Percentiles rank a stretch among this genome's conserved stretches.
These are phyloP conservation scores for Coniochaeta sp. DNA, from an alignment of 2,329 filamentous ascomycete genomes.

Conservation along the genomic window DNA sequence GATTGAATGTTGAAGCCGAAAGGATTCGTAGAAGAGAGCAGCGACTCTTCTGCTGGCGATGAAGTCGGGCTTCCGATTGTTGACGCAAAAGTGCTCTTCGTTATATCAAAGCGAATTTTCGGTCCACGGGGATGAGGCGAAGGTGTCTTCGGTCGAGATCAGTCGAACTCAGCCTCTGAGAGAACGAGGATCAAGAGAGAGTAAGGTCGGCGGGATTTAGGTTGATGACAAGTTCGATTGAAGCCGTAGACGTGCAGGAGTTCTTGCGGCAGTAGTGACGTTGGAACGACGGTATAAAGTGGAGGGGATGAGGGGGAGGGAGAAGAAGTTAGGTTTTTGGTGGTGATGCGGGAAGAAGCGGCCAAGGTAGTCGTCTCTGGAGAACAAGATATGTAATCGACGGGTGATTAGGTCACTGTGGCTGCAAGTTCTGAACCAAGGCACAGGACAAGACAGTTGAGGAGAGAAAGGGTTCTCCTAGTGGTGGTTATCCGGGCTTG, in stretches of 20 bases:
- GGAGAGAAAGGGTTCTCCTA: not conserved
- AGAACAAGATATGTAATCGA: slow-evolving; percentile 9
- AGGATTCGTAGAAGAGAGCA: not conserved
- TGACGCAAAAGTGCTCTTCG: too few relatives aligned
- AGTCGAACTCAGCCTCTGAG: too few relatives aligned
- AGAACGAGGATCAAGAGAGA: too few relatives aligned
- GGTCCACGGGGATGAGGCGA: too few relatives aligned
- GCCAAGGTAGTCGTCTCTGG: not conserved
- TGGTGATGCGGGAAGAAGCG: not conserved
- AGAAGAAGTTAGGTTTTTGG: not conserved
- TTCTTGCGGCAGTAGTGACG: not conserved
- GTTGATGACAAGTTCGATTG: too few relatives aligned
- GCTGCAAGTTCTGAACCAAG: slow-evolving; percentile 13
- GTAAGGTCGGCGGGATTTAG: too few relatives aligned
- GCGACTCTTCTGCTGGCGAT: too few relatives aligned
- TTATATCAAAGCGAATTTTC: too few relatives aligned
- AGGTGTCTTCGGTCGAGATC: too few relatives aligned
- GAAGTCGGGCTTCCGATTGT: too few relatives aligned
- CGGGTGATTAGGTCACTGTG: slow-evolving; percentile 15
- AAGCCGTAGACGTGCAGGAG: too few relatives aligned
- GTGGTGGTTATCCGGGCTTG: too few relatives aligned
- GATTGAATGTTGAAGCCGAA: not conserved
- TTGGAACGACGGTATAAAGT: not conserved
- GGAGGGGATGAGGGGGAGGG: not conserved
- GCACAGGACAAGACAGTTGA: slow-evolving; percentile 5